phyloP scores from a whole-genome alignment of 305 asterid species.

The Ilex paraguariensis region DNA sequence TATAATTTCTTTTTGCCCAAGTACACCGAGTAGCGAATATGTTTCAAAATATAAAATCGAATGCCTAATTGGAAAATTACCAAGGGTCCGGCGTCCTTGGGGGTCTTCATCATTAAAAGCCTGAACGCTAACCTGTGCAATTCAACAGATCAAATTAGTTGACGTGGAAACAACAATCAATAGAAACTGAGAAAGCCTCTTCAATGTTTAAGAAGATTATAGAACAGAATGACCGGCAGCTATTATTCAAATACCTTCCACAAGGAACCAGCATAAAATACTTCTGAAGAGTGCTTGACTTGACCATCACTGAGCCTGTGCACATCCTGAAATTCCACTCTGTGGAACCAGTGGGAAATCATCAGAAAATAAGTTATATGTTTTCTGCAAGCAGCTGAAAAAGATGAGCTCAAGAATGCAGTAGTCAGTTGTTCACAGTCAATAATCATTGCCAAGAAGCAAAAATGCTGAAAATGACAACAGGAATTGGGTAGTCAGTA shows the following conservation, averaged over 20 bases:
- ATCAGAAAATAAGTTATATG: slow-evolving; percentile 15
- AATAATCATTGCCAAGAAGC: too few species aligned
- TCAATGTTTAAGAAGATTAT: not conserved
- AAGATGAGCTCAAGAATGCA: slow-evolving; percentile 11
- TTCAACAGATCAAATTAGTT: slow-evolving; percentile 24
- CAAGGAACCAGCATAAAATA: slow-evolving; percentile 92
- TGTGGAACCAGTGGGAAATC: slow-evolving; percentile 28
- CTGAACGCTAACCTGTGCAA: slow-evolving; percentile 79
- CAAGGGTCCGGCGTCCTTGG: slow-evolving; percentile 98
- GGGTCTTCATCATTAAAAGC: slow-evolving; percentile 97
- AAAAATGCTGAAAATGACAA: too few species aligned
- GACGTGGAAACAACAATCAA: slow-evolving; percentile 8
- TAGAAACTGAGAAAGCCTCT: slow-evolving; percentile 13
- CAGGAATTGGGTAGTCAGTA: too few species aligned
- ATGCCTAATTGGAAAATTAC: slow-evolving; percentile 29
- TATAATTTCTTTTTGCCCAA: not conserved
- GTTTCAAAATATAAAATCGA: slow-evolving; percentile 7
- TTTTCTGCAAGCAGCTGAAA: slow-evolving; percentile 1
- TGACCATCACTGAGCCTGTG: slow-evolving; percentile 90
- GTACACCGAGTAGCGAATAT: slow-evolving; percentile 8
- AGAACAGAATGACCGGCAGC: slow-evolving; percentile 1
- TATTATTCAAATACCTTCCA: slow-evolving; percentile 69
- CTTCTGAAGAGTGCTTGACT: slow-evolving; percentile 89
- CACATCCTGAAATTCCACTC: slow-evolving; percentile 93
- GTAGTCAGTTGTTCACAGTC: slow-evolving; percentile 1